A percentile compares a stretch with the other conserved stretches of the same genome.
Conservation (phyloP, 2,329 filamentous ascomycete species). For the Gyromitra esculenta region DNA sequence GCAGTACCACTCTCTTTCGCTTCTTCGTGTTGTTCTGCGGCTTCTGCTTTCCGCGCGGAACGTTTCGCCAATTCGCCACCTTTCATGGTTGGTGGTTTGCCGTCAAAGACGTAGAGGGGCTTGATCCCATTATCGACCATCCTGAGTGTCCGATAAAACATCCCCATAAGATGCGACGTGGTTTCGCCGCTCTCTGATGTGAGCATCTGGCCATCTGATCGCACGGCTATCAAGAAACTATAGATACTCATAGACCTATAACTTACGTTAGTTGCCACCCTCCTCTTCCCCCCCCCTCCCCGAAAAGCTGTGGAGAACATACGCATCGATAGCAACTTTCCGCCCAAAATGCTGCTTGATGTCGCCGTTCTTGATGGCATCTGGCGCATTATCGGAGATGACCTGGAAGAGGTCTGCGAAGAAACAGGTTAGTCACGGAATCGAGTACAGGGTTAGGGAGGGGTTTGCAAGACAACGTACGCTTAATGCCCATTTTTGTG, state of each 20-base stretch:
- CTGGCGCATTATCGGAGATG: conserved; percentile 92
- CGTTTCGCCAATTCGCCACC: conserved; percentile 96
- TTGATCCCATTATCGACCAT: conserved; percentile 99
- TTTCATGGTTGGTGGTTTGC: conserved; percentile 95
- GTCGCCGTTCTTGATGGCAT: conserved; percentile 93
- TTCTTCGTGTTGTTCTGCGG: conserved; percentile 87
- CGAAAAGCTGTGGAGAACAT: neutral
- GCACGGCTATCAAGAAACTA: conserved; percentile 96
- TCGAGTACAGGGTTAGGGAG: neutral
- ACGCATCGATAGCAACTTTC: conserved; percentile 92
- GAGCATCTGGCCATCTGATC: conserved; percentile 94
- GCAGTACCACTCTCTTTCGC: conserved; percentile 97
- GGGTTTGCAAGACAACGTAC: conserved; percentile 5
- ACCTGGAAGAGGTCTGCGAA: conserved; percentile 75
- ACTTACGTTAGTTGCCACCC: conserved; percentile 27
- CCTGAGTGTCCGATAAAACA: conserved; percentile 98
- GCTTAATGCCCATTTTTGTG: conserved; percentile 48
- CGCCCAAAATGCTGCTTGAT: conserved; percentile 99
- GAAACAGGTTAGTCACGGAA: neutral
- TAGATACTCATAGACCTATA: conserved; percentile 95
- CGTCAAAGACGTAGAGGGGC: conserved; percentile 97
- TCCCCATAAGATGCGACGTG: conserved; percentile 97
- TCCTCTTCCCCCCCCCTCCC: neutral
- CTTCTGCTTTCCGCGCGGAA: conserved; percentile 93
- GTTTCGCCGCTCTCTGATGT: conserved; percentile 96